Conservation (phyloP, 139 green algal genomes). For the Astrephomene gubernaculifera region DNA sequence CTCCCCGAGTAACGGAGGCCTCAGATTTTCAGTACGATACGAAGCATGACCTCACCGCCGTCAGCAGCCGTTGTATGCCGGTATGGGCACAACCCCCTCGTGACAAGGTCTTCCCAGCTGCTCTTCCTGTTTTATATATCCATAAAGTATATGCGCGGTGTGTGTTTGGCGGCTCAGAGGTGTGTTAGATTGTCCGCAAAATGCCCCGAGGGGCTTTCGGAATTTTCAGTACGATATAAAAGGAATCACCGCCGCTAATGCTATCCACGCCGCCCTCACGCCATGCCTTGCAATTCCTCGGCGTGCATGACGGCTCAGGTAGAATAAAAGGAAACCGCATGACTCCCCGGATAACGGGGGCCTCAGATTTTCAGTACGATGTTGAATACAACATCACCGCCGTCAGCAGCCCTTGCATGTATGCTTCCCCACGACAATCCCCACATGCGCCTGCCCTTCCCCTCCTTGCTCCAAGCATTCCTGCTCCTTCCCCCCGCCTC, state of each 20-base stretch:
- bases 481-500: not conserved
- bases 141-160: too few species aligned
- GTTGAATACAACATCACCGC: not conserved
- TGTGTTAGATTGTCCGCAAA: too few species aligned
- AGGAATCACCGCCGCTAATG: too few species aligned
- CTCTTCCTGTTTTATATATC: too few species aligned
- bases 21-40: constrained; percentile 39
- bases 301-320: not conserved
- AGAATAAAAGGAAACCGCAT: not conserved
- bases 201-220: too few species aligned
- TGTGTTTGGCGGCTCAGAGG: too few species aligned
- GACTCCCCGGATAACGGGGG: not conserved
- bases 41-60: constrained; percentile 3
- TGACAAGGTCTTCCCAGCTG: too few species aligned
- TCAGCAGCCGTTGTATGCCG: not conserved
- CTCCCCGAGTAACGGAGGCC: not conserved
- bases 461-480: not conserved
- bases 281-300: too few species aligned
- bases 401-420: not conserved
- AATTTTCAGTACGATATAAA: too few species aligned
- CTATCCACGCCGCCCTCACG: too few species aligned
- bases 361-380: constrained; percentile 39
- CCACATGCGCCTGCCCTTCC: not conserved
- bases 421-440: not conserved
- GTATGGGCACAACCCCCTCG: not conserved